These are phyloP conservation scores for Mrakia frigida DNA, from an alignment of 768 basidiomycete species.

Conservation along the genomic window DNA sequence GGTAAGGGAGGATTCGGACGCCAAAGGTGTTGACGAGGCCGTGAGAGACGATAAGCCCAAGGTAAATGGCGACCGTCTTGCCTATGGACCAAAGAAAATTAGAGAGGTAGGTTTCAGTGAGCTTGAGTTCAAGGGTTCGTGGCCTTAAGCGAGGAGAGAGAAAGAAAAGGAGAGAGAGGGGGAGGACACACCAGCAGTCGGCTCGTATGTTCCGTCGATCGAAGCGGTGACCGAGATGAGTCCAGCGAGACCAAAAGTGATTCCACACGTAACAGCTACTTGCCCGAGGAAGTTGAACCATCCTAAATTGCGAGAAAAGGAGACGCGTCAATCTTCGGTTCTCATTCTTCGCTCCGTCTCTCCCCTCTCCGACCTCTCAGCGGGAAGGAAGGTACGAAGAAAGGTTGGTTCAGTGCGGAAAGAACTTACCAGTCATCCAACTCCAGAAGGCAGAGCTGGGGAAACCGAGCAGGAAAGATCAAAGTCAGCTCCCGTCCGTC, in stretches of 20 bases:
- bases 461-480: neutral
- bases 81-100: constrained; percentile 38
- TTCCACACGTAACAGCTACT: constrained; percentile 70
- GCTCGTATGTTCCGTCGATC: constrained; percentile 57
- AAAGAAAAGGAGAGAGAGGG: too few relatives aligned
- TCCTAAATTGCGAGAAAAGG: too few relatives aligned
- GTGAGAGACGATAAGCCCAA: constrained; percentile 63
- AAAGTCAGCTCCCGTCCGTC: neutral
- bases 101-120: too few relatives aligned
- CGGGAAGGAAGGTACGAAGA: too few relatives aligned
- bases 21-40: constrained; percentile 68
- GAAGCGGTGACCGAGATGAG: constrained; percentile 61
- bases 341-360: too few relatives aligned
- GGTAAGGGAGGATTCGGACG: constrained; percentile 55
- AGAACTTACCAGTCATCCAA: too few relatives aligned
- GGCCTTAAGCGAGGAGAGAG: too few relatives aligned
- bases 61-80: constrained; percentile 63
- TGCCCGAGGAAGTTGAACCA: constrained; percentile 46
- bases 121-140: too few relatives aligned
- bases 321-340: too few relatives aligned
- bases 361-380: too few relatives aligned
- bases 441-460: constrained; percentile 52
- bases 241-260: constrained; percentile 47
- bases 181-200: constrained; percentile 45
- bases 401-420: too few relatives aligned